These are phyloP conservation scores for Stephanodiscus triporus DNA, from an alignment of 108 stramenopile species.

Conservation along the genomic window DNA sequence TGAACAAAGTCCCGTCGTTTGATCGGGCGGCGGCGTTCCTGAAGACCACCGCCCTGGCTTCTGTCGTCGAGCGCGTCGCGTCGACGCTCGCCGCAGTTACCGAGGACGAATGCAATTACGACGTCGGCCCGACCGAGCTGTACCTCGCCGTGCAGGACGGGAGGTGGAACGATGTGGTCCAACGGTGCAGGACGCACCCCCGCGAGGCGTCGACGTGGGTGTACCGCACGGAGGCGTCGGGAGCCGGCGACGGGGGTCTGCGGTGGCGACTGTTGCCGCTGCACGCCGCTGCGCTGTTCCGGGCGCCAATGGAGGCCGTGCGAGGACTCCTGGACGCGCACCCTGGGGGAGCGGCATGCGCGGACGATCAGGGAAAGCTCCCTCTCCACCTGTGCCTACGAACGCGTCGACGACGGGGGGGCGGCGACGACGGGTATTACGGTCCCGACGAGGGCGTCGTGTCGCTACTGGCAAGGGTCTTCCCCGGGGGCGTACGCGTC, in stretches of 20 bases:
- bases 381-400: slow-evolving; percentile 84
- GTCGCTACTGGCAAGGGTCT: not conserved
- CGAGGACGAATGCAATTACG: slow-evolving; percentile 68
- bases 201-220: slow-evolving; percentile 75
- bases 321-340: slow-evolving; percentile 61
- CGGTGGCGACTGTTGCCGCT: slow-evolving; percentile 86
- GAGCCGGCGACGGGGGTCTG: slow-evolving; percentile 32
- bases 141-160: slow-evolving; percentile 73
- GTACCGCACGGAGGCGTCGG: slow-evolving; percentile 69
- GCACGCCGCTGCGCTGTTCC: slow-evolving; percentile 86
- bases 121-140: slow-evolving; percentile 74
- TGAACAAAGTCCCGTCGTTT: no score
- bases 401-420: no score
- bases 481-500: not conserved
- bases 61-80: not conserved
- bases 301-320: slow-evolving; percentile 70
- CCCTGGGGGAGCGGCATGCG: slow-evolving; percentile 64
- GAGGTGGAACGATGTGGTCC: slow-evolving; percentile 63
- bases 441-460: not conserved
- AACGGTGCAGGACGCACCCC: slow-evolving; percentile 35
- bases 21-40: not conserved
- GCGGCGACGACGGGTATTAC: no score
- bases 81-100: not conserved
- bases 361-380: slow-evolving; percentile 88
- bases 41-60: not conserved